Percentiles rank a stretch among this genome's conserved stretches.
Conservation (phyloP, 2,329 filamentous ascomycete species). For the Verticillium alfalfae region DNA sequence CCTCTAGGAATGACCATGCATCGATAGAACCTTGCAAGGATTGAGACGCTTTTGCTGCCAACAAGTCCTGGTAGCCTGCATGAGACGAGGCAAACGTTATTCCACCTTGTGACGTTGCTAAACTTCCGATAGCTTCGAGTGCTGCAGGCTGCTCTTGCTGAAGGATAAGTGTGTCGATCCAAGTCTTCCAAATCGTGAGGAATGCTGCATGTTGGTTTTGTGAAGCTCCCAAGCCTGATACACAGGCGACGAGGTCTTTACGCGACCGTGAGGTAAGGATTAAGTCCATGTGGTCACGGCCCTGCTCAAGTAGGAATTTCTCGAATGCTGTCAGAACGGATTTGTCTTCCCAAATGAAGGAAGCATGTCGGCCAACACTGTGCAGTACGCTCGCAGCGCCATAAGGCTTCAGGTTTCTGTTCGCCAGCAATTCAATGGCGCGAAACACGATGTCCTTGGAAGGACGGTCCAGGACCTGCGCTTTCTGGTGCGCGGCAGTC, state of each 20-base stretch:
- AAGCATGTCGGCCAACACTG: conserved; percentile 17
- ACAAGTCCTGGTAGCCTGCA: conserved; percentile 37
- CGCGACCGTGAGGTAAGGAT: conserved; percentile 66
- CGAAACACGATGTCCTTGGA: conserved; percentile 11
- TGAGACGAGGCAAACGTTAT: conserved; percentile 30
- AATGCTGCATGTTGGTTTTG: conserved; percentile 30
- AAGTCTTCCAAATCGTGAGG: conserved; percentile 35
- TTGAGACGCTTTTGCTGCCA: conserved; percentile 17
- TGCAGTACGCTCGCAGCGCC: conserved; percentile 44
- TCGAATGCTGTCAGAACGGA: conserved; percentile 27
- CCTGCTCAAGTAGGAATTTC: conserved; percentile 39
- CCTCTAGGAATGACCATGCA: conserved; percentile 41
- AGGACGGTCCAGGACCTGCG: conserved; percentile 23
- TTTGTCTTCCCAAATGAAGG: conserved; percentile 32
- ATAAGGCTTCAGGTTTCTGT: conserved; percentile 51
- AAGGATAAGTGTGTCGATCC: conserved; percentile 34
- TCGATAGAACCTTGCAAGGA: conserved; percentile 25
- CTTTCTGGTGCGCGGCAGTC: conserved; percentile 17
- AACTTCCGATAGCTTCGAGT: conserved; percentile 29
- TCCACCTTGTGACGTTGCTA: conserved; percentile 41
- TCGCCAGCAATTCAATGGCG: conserved; percentile 36
- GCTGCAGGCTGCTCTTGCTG: conserved; percentile 19
- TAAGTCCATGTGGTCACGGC: conserved; percentile 48
- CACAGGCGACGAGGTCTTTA: conserved; percentile 57
- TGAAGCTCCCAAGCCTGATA: conserved; percentile 50